Conservation (phyloP, 2,329 filamentous ascomycete species). For the Fusarium globosum region DNA sequence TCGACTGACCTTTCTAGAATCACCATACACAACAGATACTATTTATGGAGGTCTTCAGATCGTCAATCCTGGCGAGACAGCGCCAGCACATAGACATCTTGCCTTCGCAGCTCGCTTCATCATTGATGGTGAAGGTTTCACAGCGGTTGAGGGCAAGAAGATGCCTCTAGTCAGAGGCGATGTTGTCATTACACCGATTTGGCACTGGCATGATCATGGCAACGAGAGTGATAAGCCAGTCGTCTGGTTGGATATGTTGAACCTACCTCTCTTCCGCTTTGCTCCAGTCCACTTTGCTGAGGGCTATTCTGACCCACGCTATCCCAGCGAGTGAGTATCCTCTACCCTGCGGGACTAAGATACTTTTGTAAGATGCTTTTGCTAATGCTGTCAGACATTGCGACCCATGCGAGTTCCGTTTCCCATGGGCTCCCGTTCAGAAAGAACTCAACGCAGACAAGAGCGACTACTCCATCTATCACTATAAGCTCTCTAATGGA, state of each 20-base stretch:
- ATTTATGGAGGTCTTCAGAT: constrained; percentile 68
- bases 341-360: fast-evolving
- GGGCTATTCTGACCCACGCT: constrained; percentile 58
- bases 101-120: constrained; percentile 69
- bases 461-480: constrained; percentile 47
- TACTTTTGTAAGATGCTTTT: too few species aligned
- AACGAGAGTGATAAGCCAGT: constrained; percentile 65
- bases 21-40: constrained; percentile 61
- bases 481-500: constrained; percentile 50
- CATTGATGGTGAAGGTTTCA: constrained; percentile 68
- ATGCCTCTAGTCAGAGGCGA: constrained; percentile 64
- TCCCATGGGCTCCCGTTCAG: constrained; percentile 59
- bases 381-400: constrained; percentile 37
- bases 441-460: constrained; percentile 49
- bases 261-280: constrained; percentile 63
- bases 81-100: constrained; percentile 65
- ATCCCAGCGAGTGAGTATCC: constrained; percentile 56
- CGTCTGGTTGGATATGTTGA: constrained; percentile 68
- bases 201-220: constrained; percentile 71
- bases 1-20: constrained; percentile 47
- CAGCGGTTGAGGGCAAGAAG: constrained; percentile 65
- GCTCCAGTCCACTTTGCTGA: constrained; percentile 66
- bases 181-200: constrained; percentile 67
- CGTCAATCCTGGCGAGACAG: constrained; percentile 66
- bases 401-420: constrained; percentile 54